Percentiles rank a stretch among this genome's conserved stretches.
Evolutionary conservation across 1,284 basidiomycete species (phyloP).

Genomic region (Gomphus sp.): DNA sequence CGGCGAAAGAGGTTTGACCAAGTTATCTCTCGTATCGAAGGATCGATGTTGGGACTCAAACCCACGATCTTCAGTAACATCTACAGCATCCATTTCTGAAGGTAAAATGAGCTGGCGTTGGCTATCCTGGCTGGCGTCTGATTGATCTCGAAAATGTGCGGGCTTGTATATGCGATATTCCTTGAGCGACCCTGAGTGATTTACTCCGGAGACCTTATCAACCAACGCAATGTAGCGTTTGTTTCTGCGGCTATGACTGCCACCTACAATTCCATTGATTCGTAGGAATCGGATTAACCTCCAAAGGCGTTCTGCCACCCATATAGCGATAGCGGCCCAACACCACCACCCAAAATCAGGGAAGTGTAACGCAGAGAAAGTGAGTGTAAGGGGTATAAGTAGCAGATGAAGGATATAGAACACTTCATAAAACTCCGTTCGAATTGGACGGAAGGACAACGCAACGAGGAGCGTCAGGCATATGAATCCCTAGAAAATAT

Average conservation of each 20-base stretch:
- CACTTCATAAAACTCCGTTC: constrained; percentile 62
- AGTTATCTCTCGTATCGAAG: neutral
- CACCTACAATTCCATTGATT: constrained; percentile 43
- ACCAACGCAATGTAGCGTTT: constrained; percentile 1
- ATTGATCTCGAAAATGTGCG: neutral
- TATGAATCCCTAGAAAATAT: constrained; percentile 52
- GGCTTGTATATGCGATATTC: neutral
- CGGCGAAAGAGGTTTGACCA: neutral
- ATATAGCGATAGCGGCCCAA: constrained; percentile 53
- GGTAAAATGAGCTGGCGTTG: neutral
- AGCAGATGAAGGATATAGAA: constrained; percentile 72
- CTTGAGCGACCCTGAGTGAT: neutral
- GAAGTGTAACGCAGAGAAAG: constrained; percentile 60
- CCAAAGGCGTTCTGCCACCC: constrained; percentile 57
- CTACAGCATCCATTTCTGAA: neutral
- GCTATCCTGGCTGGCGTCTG: neutral
- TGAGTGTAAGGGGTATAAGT: constrained; percentile 53
- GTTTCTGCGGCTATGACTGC: neutral
- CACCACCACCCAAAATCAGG: constrained; percentile 65
- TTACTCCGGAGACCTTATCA: neutral
- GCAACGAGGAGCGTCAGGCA: constrained; percentile 60
- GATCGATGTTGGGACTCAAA: neutral
- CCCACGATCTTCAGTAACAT: neutral
- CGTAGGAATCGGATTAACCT: constrained; percentile 53
- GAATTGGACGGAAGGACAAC: constrained; percentile 54